Base-by-base conservation (phyloP, 2,329 filamentous ascomycete species). In the Colletotrichum phormii region DNA sequence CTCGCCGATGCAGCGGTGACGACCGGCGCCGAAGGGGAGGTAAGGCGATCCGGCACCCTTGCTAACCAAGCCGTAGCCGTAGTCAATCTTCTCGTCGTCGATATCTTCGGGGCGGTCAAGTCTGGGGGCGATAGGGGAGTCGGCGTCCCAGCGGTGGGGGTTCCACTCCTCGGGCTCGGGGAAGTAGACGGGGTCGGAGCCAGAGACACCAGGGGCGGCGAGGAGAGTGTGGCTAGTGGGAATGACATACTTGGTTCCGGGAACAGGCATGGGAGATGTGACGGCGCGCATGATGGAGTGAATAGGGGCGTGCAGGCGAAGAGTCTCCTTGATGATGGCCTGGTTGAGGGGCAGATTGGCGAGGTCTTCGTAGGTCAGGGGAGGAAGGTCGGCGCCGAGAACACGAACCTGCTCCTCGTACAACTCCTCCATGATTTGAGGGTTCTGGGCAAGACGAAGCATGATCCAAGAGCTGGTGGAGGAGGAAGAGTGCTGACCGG, bases 1-100 rank as follows among this genome's bases (percentile, higher is more conserved):
- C 87, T 98, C 96, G 76, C 96, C 96, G 80, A 98, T 98, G 84
- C 96, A 98, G 76, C 96, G 89, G 84, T 98, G 96, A 77, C 96
- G 89, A 54, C 96, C 96, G 35, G 95, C 96, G 71, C 96, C 96
- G 80, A 98, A 98, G 2, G 96, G 96, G 60, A 98, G 90, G 82
- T 98, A 98, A 0, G 96, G 95, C 64, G 94, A 97, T 72, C 90
- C 91, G 15, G 94, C 92, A 68, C 96, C 96, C 87, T 98, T 98
- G 88, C 91, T 95, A 76, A 98, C 93, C 63, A 97, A 87, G 74
- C 96, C 96, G 82, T 97, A 98, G 42, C 96, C 96, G 81, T 98
- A 98, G 81, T 98, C 96, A 74, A 96, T 89, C 84, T 94, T 95
- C 84, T 93, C 93, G 29, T 91, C 89, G 42, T 89, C 88, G 49